These are phyloP conservation scores for Quercus glauca DNA, from an alignment of 306 rosid genomes.

Conservation along the genomic window DNA sequence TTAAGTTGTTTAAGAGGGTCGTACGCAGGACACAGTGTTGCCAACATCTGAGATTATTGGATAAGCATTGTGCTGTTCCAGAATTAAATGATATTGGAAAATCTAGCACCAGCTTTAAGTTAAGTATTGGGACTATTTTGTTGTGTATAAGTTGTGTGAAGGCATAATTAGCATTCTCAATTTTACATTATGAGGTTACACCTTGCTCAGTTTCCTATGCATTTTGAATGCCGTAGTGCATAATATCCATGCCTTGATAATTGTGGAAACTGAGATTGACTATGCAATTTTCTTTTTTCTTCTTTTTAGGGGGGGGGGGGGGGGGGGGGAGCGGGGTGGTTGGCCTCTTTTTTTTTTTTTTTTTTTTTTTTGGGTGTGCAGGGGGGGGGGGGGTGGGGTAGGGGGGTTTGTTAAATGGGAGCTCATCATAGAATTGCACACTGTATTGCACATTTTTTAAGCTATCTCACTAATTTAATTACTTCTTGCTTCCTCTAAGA, in stretches of 20 bases:
- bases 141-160: constrained; percentile 16
- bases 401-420: neutral
- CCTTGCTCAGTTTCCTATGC: neutral
- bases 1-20: constrained; percentile 54
- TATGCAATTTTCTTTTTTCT: neutral
- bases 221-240: neutral
- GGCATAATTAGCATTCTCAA: constrained; percentile 1
- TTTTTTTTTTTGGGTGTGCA: too few relatives aligned
- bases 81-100: constrained; percentile 24
- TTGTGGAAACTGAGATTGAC: neutral
- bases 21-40: constrained; percentile 52
- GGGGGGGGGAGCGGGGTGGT: neutral
- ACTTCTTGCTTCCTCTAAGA: too few relatives aligned
- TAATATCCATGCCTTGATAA: constrained; percentile 5
- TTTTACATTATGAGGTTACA: constrained; percentile 7
- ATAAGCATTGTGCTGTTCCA: constrained; percentile 64
- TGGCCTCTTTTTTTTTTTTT: too few relatives aligned
- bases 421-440: too few relatives aligned
- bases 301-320: neutral
- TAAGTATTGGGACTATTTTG: constrained; percentile 22
- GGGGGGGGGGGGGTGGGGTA: neutral
- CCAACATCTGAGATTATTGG: constrained; percentile 55
- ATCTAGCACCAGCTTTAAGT: constrained; percentile 40
- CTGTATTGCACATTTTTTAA: too few relatives aligned
- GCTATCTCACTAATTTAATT: too few relatives aligned